Percentiles rank a stretch among this genome's conserved stretches.
phyloP scores from a whole-genome alignment of 768 basidiomycete genomes.

The Lentinula boryana region DNA sequence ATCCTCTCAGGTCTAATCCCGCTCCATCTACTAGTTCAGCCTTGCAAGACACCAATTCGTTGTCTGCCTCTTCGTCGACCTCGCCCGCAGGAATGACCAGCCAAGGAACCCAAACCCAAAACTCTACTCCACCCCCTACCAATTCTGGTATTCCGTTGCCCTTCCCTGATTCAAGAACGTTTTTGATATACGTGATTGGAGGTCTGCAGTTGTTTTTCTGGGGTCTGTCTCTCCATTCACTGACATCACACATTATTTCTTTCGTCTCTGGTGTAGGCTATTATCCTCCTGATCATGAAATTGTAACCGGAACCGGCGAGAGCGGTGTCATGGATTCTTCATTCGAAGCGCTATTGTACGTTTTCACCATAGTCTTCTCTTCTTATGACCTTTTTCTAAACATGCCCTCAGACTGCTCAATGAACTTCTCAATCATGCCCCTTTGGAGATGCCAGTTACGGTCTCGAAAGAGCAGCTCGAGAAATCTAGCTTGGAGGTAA shows the following conservation, averaged over 20 bases:
- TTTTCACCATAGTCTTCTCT: constrained; percentile 9
- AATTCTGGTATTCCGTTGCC: constrained; percentile 2
- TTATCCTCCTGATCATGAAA: constrained; percentile 85
- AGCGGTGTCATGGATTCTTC: constrained; percentile 60
- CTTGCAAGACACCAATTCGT: neutral
- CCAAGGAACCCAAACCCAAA: neutral
- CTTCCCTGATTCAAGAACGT: constrained; percentile 50
- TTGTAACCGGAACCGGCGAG: constrained; percentile 70
- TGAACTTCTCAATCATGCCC: constrained; percentile 70
- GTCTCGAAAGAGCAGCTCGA: constrained; percentile 82
- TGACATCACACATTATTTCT: neutral
- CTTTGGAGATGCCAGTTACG: constrained; percentile 59
- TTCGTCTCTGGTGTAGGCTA: constrained; percentile 49
- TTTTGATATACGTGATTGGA: constrained; percentile 88
- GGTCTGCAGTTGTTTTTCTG: constrained; percentile 32
- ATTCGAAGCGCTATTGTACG: constrained; percentile 73
- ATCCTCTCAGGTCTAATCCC: constrained; percentile 40
- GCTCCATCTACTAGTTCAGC: neutral
- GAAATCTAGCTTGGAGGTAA: constrained; percentile 72
- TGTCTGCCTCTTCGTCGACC: neutral
- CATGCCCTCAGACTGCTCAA: constrained; percentile 63
- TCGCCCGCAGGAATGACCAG: neutral
- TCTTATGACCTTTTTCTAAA: neutral
- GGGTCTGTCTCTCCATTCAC: neutral
- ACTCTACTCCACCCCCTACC: neutral